A percentile compares a stretch with the other conserved stretches of the same genome.
Evolutionary conservation across 257 asterid species (phyloP).

Genomic region (Fraxinus cuspidata): DNA sequence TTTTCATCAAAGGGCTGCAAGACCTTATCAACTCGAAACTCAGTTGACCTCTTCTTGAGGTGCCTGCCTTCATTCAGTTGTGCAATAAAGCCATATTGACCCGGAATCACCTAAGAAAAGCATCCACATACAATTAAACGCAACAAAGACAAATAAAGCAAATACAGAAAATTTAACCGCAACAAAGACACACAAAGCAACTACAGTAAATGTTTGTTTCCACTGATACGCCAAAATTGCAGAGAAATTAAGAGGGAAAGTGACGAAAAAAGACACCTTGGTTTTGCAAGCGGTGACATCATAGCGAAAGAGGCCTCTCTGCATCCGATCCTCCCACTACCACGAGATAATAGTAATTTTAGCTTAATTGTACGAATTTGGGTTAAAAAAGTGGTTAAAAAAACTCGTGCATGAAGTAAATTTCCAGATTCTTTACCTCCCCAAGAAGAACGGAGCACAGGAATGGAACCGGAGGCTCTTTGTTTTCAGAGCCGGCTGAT

Average conservation of each 20-base stretch:
- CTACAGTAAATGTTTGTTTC: no score
- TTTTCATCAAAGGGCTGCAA: slow-evolving; percentile 84
- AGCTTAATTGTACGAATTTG: slow-evolving; percentile 10
- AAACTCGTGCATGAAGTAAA: background rate
- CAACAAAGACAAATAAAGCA: background rate
- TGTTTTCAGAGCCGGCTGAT: slow-evolving; percentile 32
- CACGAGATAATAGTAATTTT: slow-evolving; percentile 26
- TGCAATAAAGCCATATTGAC: slow-evolving; percentile 81
- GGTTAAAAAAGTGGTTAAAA: background rate
- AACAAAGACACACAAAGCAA: background rate
- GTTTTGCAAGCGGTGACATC: slow-evolving; percentile 97
- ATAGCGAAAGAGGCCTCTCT: slow-evolving; percentile 91
- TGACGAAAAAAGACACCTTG: slow-evolving; percentile 47
- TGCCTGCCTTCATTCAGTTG: slow-evolving; percentile 98
- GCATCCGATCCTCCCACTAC: slow-evolving; percentile 95
- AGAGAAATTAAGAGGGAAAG: background rate
- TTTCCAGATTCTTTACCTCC: slow-evolving; percentile 43
- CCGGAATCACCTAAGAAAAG: slow-evolving; percentile 73
- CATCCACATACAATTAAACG: background rate
- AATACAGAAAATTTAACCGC: background rate
- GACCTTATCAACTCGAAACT: slow-evolving; percentile 90
- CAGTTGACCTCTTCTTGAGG: slow-evolving; percentile 97
- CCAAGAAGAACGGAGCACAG: slow-evolving; percentile 70
- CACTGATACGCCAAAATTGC: no score
- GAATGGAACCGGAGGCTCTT: slow-evolving; percentile 55